Percentiles rank a stretch among this genome's conserved stretches.
Conservation (phyloP, 1,284 basidiomycete genomes). For the Anthracocystis setariae region DNA sequence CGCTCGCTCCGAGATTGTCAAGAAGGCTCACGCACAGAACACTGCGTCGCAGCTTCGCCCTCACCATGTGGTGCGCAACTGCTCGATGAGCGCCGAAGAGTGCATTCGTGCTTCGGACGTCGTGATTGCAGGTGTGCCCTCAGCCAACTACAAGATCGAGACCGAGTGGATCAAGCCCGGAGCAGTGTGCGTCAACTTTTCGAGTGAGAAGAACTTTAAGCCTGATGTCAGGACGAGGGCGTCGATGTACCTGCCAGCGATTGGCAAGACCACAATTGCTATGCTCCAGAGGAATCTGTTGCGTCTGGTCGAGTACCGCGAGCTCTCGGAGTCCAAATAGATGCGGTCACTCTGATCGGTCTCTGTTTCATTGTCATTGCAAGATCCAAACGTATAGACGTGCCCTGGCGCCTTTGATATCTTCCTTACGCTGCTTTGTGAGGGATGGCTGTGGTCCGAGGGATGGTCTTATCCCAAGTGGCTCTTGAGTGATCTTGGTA, state of each 20-base stretch:
- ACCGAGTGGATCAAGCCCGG: constrained; percentile 91
- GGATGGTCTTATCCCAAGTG: no score
- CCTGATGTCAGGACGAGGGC: constrained; percentile 85
- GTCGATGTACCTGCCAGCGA: constrained; percentile 74
- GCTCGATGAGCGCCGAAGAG: constrained; percentile 46
- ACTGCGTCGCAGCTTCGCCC: constrained; percentile 69
- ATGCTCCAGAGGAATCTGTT: constrained; percentile 95
- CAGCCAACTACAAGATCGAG: constrained; percentile 85
- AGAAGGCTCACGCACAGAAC: constrained; percentile 73
- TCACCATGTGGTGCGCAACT: constrained; percentile 76
- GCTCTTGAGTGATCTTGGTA: no score
- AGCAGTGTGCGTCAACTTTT: constrained; percentile 90
- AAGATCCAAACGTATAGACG: constrained; percentile 19
- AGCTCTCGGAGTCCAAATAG: constrained; percentile 26
- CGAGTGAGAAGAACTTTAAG: constrained; percentile 96
- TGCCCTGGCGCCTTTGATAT: constrained; percentile 5
- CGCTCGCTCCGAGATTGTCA: constrained; percentile 55
- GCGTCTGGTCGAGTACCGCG: constrained; percentile 56
- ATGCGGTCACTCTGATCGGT: not conserved
- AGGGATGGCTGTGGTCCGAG: not conserved
- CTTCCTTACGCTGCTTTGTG: not conserved
- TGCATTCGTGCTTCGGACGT: constrained; percentile 62
- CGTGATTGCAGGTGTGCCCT: constrained; percentile 68
- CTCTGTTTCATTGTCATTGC: not conserved
- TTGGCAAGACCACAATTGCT: constrained; percentile 95